Conservation (phyloP, 331 rosid species). For the Quercus tomentella region DNA sequence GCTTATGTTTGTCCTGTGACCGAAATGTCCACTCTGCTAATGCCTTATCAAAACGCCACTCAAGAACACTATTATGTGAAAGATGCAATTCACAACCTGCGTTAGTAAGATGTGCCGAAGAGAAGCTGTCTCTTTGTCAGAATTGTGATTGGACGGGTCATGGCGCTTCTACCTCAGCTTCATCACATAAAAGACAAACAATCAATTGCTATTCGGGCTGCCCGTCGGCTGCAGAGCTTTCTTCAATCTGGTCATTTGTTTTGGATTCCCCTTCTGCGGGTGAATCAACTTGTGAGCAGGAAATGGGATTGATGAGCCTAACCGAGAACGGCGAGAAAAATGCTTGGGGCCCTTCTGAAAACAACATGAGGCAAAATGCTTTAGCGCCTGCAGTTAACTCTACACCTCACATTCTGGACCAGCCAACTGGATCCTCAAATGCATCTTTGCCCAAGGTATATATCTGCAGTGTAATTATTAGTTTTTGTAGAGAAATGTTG, state of each 20-base stretch:
- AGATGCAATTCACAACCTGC: slow-evolving; percentile 85
- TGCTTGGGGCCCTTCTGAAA: slow-evolving; percentile 41
- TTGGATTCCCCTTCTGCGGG: slow-evolving; percentile 52
- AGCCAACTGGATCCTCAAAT: slow-evolving; percentile 35
- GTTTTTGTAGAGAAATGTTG: background rate
- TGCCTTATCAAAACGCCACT: slow-evolving; percentile 87
- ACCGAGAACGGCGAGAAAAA: slow-evolving; percentile 48
- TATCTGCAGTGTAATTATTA: background rate
- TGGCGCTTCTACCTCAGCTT: slow-evolving; percentile 49
- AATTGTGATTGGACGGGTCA: slow-evolving; percentile 92
- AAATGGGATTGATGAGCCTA: slow-evolving; percentile 87
- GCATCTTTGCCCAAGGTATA: slow-evolving; percentile 69
- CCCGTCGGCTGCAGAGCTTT: slow-evolving; percentile 87
- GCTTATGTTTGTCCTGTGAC: slow-evolving; percentile 90
- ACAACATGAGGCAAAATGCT: slow-evolving; percentile 40
- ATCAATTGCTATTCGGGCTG: slow-evolving; percentile 83
- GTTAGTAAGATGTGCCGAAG: slow-evolving; percentile 72
- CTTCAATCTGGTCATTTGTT: slow-evolving; percentile 88
- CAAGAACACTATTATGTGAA: slow-evolving; percentile 80
- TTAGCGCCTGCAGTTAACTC: slow-evolving; percentile 42
- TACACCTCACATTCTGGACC: slow-evolving; percentile 36
- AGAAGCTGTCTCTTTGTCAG: slow-evolving; percentile 83
- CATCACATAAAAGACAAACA: slow-evolving; percentile 69
- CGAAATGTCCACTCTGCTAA: slow-evolving; percentile 95
- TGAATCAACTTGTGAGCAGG: slow-evolving; percentile 81